Evolutionary conservation across 176 grass and related monocot species (phyloP).

Genomic region (Carex myosuroides): DNA sequence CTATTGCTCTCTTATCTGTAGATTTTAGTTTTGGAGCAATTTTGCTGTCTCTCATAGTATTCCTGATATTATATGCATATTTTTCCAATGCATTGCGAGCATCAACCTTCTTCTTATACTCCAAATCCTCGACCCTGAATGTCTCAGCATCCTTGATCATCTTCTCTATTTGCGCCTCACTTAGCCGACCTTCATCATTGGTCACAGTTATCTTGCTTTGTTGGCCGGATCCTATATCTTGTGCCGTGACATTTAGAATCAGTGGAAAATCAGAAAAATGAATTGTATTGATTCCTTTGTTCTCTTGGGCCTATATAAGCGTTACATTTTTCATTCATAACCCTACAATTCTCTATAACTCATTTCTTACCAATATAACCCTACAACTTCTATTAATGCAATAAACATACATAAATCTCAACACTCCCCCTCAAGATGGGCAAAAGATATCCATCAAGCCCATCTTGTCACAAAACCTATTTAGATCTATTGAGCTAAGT

Average conservation of each 20-base stretch:
- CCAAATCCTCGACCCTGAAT: neutral
- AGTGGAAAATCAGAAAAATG: too few species aligned
- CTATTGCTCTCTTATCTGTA: neutral
- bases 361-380: too few species aligned
- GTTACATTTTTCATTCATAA: too few species aligned
- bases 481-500: too few species aligned
- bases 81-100: constrained; percentile 1
- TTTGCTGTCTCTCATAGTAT: neutral
- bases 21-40: constrained; percentile 9
- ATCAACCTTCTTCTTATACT: constrained; percentile 1
- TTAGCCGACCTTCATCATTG: neutral
- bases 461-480: too few species aligned
- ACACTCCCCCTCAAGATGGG: too few species aligned
- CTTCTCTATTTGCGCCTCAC: neutral
- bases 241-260: neutral
- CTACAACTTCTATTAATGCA: too few species aligned
- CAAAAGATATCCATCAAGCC: too few species aligned
- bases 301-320: too few species aligned
- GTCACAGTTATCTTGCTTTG: constrained; percentile 5
- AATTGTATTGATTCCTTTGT: too few species aligned
- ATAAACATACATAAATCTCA: too few species aligned
- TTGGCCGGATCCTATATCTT: neutral
- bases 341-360: too few species aligned
- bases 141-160: constrained; percentile 16
- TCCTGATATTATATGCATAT: constrained; percentile 10